A percentile compares a stretch with the other conserved stretches of the same genome.
Evolutionary conservation across 169 alveolate genomes (phyloP).

Genomic region (Plasmodium fragile): DNA sequence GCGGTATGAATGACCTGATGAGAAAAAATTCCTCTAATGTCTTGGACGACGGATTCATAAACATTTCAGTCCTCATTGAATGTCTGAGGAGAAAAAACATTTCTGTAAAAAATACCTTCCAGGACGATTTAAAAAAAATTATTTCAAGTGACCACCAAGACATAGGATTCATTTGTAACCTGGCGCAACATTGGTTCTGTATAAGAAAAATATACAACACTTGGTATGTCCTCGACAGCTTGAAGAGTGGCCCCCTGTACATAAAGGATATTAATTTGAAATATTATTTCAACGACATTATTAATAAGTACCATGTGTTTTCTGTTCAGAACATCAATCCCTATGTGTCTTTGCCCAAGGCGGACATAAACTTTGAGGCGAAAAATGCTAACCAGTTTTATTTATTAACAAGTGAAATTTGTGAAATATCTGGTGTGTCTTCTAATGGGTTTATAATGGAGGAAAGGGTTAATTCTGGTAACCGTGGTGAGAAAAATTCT

Average conservation of each 20-base stretch:
- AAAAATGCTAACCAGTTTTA: constrained; percentile 69
- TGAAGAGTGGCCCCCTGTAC: constrained; percentile 80
- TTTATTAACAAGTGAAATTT: constrained; percentile 46
- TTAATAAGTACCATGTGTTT: constrained; percentile 70
- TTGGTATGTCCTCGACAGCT: constrained; percentile 87
- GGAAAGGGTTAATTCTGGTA: constrained; percentile 17
- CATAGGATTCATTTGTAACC: constrained; percentile 87
- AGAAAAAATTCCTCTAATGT: constrained; percentile 80
- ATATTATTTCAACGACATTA: constrained; percentile 61
- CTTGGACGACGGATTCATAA: constrained; percentile 84
- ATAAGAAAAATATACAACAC: constrained; percentile 84
- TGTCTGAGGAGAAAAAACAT: constrained; percentile 80
- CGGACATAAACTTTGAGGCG: constrained; percentile 58
- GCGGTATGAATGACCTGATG: constrained; percentile 10
- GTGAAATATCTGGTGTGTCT: constrained; percentile 26
- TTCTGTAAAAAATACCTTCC: constrained; percentile 35
- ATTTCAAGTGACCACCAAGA: constrained; percentile 82
- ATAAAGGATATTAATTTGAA: constrained; percentile 73
- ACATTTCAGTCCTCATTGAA: constrained; percentile 83
- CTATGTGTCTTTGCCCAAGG: constrained; percentile 64
- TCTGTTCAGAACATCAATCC: constrained; percentile 73
- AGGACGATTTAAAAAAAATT: constrained; percentile 81
- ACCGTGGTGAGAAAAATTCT: not conserved
- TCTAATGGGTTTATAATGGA: constrained; percentile 50
- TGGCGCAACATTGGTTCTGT: constrained; percentile 86